Evolutionary conservation across 257 asterid species (phyloP).

Genomic region (Solanum sejunctum): DNA sequence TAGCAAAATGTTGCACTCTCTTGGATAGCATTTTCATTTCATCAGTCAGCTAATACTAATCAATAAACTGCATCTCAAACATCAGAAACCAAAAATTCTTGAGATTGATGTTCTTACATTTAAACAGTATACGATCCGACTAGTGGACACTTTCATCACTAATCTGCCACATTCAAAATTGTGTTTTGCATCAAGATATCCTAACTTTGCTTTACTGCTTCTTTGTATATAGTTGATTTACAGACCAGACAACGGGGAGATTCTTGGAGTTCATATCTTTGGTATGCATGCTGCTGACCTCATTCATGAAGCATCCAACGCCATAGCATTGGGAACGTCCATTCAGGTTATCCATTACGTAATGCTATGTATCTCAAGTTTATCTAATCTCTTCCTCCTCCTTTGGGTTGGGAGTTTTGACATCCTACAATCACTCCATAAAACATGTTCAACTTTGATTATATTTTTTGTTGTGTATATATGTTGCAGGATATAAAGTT

Average conservation of each 20-base stretch:
- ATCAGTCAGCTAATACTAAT: neutral
- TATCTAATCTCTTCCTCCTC: neutral
- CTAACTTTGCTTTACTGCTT: neutral
- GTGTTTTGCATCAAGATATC: neutral
- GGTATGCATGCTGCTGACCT: slow-evolving; percentile 96
- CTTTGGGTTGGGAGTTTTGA: neutral
- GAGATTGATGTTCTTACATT: neutral
- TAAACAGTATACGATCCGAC: neutral
- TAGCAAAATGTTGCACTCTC: neutral
- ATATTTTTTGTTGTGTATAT: neutral
- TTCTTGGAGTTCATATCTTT: slow-evolving; percentile 87
- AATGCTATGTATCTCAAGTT: neutral
- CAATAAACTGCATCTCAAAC: neutral
- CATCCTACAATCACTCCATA: neutral
- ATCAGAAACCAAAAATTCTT: neutral
- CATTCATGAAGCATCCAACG: slow-evolving; percentile 86
- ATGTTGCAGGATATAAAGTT: slow-evolving; percentile 59
- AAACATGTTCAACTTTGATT: neutral
- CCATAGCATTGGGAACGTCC: slow-evolving; percentile 75
- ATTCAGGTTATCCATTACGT: slow-evolving; percentile 38
- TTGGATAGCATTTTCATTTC: neutral
- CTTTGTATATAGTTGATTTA: slow-evolving; percentile 51
- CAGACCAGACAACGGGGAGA: slow-evolving; percentile 86
- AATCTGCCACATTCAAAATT: neutral
- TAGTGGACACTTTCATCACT: neutral